Evolutionary conservation across 2,329 filamentous ascomycete species (phyloP), one percentile per base, ranked within the genome.

Genomic region (Phialophora verrucosa): DNA sequence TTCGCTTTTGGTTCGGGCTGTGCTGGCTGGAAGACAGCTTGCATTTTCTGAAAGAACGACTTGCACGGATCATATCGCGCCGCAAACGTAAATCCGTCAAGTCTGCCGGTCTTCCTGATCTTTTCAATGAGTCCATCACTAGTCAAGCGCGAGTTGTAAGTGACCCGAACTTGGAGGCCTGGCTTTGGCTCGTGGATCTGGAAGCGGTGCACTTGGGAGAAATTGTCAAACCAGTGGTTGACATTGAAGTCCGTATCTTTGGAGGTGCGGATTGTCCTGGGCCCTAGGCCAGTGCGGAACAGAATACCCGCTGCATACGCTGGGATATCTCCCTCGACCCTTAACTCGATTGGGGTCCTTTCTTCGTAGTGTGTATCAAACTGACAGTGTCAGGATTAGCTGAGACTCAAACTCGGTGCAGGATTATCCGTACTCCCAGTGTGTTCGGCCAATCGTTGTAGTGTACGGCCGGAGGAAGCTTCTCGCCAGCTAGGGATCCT

Each of bases 141-240:
- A 59, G 90, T 89, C 25, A 87, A 83, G 11, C 90, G 84, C 1
- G 91, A 95, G 6, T 89, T 89, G 75, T 94, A 94, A 27, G 84
- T 80, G 2, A 93, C 89, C 38, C 80, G 78, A 10, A 75, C 67
- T 4, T 74, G 74, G 31, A 65, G 73, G 20, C 78, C 64, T 3
- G 77, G 72, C 1, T 74, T 72, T 0, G 81, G 69, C 0, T 83
- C 75, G 2, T 87, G 73, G 35, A 94, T 90, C 64, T 91, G 84
- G 74, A 94, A 94, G 31, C 86, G 87, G 78, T 94, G 90, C 0
- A 87, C 82, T 63, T 91, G 86, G 2, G 87, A 85, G 51, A 72
- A 69, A 5, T 90, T 90, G 74, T 95, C 92, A 71, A 95, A 95
- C 91, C 91, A 95, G 76, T 95, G 91, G 0, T 83, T 85, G 12